Percentiles rank a stretch among this genome's conserved stretches.
phyloP scores from a whole-genome alignment of 2,329 filamentous ascomycete species.

The Herpotrichia juniperi region DNA sequence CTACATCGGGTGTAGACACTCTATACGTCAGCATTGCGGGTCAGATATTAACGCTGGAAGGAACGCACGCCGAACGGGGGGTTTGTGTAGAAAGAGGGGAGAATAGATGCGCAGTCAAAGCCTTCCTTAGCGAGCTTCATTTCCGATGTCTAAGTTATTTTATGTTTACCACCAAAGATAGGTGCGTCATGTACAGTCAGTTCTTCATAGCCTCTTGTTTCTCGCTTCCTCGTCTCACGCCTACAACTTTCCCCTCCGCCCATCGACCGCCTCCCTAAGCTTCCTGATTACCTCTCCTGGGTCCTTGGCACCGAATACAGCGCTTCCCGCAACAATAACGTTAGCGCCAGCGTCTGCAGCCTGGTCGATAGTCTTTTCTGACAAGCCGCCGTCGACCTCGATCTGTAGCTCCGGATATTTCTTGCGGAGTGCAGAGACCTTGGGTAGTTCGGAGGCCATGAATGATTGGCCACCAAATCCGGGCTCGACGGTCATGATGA shows the following conservation, averaged over 20 bases:
- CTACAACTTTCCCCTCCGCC: conserved; percentile 52
- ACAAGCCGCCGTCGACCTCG: conserved; percentile 93
- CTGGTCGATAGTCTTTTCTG: conserved; percentile 86
- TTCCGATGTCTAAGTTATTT: background rate
- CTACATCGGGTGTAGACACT: background rate
- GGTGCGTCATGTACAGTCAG: background rate
- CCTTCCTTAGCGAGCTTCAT: background rate
- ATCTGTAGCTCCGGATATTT: conserved; percentile 94
- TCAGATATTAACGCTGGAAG: too few relatives aligned
- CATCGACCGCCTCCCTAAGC: conserved; percentile 79
- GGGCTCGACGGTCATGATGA: conserved; percentile 97
- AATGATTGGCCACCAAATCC: conserved; percentile 99
- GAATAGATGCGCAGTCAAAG: background rate
- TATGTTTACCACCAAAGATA: background rate
- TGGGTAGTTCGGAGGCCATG: conserved; percentile 94
- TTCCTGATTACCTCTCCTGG: conserved; percentile 85
- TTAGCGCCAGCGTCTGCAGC: conserved; percentile 96
- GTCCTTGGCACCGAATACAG: conserved; percentile 91
- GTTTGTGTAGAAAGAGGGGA: background rate
- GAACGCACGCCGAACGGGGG: too few relatives aligned
- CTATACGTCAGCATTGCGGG: too few relatives aligned
- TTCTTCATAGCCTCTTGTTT: background rate
- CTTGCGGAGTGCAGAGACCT: conserved; percentile 82
- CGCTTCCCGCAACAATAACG: conserved; percentile 95
- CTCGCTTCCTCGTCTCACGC: conserved; percentile 15